Evolutionary conservation across 192 early-diverging fungal species (phyloP), one percentile per base, ranked within the genome.

Genomic region (Dissophora ornata): DNA sequence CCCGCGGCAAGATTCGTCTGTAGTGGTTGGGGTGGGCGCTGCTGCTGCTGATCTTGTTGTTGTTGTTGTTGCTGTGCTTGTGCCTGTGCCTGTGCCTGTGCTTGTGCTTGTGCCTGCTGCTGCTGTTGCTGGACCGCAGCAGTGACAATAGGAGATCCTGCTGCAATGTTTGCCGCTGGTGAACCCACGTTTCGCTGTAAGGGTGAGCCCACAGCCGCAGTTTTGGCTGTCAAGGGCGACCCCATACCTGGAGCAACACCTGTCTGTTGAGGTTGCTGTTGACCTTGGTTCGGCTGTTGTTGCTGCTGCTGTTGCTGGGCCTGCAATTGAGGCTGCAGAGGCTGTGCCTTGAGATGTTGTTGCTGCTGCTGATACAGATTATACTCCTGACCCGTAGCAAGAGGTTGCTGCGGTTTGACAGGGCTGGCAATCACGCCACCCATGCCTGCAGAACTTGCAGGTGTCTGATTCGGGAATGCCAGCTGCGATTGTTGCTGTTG

Each of bases 331-430:
- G 41, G 26, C 24, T 62, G 69, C 0, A 30, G 30, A 26, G 61
- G 69, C 11, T 56, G 69, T n/a, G 51, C 59, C 3, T 55, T 61
- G 1, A 47, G 42, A n/a, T 63, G 69, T 2, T 71, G 69, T 15
- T 71, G 61, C 38, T 62, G 69, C 40, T 63, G 69, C 47, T 70
- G 68, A 41, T 70, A 70, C 8, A 70, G 33, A 51, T 70, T 70
- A 44, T 62, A 70, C 11, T 70, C 68, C 32, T 70, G 68, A 9
- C 68, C 59, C 18, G 52, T 55, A 3, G 59, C 41, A 29, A 42
- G n/a, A 19, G 49, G 40, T 13, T 53, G 57, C 22, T 53, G 57
- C 7, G 67, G 44, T 44, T 70, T 70, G 8, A 36, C 64, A 0
- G 64, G 64, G 30, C 52, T 66, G 6, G 16, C 26, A 47, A 30